These are phyloP conservation scores for Volvariella surrecta DNA, from an alignment of 1,284 basidiomycete species.

Conservation along the genomic window DNA sequence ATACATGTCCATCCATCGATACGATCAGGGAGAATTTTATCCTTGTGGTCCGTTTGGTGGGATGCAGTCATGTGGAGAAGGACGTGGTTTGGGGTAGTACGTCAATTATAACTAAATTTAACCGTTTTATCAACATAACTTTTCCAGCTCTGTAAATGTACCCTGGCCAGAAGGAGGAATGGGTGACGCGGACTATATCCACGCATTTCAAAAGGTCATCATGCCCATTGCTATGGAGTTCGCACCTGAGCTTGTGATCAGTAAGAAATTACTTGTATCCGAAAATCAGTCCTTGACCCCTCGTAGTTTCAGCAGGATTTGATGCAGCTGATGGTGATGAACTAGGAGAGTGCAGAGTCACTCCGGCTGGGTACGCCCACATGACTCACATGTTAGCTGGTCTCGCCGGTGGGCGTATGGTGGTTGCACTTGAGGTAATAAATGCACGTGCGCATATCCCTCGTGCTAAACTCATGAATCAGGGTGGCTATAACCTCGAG, in stretches of 20 bases:
- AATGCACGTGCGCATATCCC: background rate
- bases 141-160: slow-evolving; percentile 81
- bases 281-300: background rate
- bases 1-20: slow-evolving; percentile 96
- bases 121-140: slow-evolving; percentile 14
- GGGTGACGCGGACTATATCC: slow-evolving; percentile 93
- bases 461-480: background rate
- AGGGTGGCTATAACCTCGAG: slow-evolving; percentile 96
- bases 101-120: slow-evolving; percentile 20
- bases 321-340: slow-evolving; percentile 93
- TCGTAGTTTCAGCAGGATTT: slow-evolving; percentile 91
- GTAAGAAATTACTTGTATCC: slow-evolving; percentile 36
- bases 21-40: slow-evolving; percentile 88
- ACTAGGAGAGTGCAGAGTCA: slow-evolving; percentile 85
- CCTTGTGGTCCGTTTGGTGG: slow-evolving; percentile 88
- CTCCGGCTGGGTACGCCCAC: slow-evolving; percentile 93
- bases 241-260: slow-evolving; percentile 91
- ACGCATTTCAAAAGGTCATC: slow-evolving; percentile 92
- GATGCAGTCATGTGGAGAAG: slow-evolving; percentile 80
- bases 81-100: slow-evolving; percentile 76
- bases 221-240: slow-evolving; percentile 99
- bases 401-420: slow-evolving; percentile 84
- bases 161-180: slow-evolving; percentile 90
- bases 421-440: slow-evolving; percentile 87
- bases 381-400: slow-evolving; percentile 96